These are phyloP conservation scores for Candida krabiensis DNA, from an alignment of 805 yeast species.

Conservation along the genomic window DNA sequence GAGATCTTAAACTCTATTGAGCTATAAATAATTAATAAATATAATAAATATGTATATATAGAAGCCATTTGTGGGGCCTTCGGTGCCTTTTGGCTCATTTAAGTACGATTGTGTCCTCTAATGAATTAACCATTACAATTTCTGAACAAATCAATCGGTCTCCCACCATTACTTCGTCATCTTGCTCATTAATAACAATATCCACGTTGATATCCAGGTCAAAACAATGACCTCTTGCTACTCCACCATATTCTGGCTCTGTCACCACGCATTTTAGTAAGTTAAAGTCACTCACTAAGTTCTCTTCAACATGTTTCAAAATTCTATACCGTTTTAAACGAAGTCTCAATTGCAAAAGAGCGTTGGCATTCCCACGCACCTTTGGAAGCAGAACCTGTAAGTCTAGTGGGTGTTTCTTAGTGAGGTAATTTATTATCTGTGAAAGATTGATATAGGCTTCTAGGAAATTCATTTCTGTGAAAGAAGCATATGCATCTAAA, in stretches of 20 bases:
- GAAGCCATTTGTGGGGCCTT: neutral
- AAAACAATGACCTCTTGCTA: conserved; percentile 47
- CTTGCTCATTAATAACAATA: conserved; percentile 26
- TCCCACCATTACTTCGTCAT: conserved; percentile 39
- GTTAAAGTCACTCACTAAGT: conserved; percentile 12
- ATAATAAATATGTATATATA: conserved; percentile 6
- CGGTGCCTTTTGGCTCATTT: no score
- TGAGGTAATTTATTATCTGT: conserved; percentile 33
- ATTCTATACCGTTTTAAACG: conserved; percentile 19
- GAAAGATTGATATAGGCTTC: conserved; percentile 31
- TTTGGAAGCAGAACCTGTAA: conserved; percentile 6
- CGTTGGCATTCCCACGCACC: conserved; percentile 18
- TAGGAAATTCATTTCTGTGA: conserved; percentile 26
- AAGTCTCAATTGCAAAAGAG: conserved; percentile 26
- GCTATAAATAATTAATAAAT: conserved; percentile 1
- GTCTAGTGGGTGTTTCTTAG: conserved; percentile 31
- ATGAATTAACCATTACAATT: conserved; percentile 41
- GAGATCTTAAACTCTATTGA: conserved; percentile 71
- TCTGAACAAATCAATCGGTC: conserved; percentile 45
- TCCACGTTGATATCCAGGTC: conserved; percentile 49
- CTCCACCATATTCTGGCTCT: conserved; percentile 27
- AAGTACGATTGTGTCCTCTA: conserved; percentile 41
- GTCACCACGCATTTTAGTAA: conserved; percentile 46
- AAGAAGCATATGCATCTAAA: conserved; percentile 24
- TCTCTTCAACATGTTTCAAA: conserved; percentile 9